Evolutionary conservation across 2,329 filamentous ascomycete species (phyloP).

Genomic region (Rachicladosporium sp.): DNA sequence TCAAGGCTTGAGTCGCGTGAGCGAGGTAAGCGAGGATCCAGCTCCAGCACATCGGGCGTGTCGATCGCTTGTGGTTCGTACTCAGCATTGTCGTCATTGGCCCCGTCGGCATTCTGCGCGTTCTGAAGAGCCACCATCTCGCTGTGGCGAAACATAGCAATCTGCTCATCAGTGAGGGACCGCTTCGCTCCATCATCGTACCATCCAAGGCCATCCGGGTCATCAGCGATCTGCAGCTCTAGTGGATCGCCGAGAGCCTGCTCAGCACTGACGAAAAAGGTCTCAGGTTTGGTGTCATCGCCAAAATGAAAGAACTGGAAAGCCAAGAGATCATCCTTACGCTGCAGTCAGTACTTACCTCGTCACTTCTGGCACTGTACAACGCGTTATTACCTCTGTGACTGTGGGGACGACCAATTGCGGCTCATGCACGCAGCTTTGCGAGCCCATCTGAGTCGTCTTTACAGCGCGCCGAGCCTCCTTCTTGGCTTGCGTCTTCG

Average conservation of each 20-base stretch:
- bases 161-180: constrained; percentile 82
- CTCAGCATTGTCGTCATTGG: constrained; percentile 3
- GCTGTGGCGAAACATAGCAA: constrained; percentile 79
- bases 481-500: constrained; percentile 7
- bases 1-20: constrained; percentile 17
- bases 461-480: constrained; percentile 7
- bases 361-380: neutral
- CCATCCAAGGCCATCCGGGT: constrained; percentile 57
- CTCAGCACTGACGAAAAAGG: constrained; percentile 20
- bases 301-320: constrained; percentile 35
- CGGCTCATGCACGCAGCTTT: neutral
- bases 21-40: constrained; percentile 8
- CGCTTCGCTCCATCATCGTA: constrained; percentile 79
- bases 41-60: neutral
- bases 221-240: constrained; percentile 33
- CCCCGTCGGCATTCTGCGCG: constrained; percentile 6
- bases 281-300: constrained; percentile 23
- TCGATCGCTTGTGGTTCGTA: constrained; percentile 2
- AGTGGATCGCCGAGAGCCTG: constrained; percentile 15
- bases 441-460: neutral
- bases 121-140: constrained; percentile 54
- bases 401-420: constrained; percentile 10
- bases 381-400: constrained; percentile 19
- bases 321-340: constrained; percentile 30
- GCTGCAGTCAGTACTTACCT: constrained; percentile 22